These are phyloP conservation scores for Micromonas commoda DNA, from an alignment of 139 green algal species.

Conservation along the genomic window DNA sequence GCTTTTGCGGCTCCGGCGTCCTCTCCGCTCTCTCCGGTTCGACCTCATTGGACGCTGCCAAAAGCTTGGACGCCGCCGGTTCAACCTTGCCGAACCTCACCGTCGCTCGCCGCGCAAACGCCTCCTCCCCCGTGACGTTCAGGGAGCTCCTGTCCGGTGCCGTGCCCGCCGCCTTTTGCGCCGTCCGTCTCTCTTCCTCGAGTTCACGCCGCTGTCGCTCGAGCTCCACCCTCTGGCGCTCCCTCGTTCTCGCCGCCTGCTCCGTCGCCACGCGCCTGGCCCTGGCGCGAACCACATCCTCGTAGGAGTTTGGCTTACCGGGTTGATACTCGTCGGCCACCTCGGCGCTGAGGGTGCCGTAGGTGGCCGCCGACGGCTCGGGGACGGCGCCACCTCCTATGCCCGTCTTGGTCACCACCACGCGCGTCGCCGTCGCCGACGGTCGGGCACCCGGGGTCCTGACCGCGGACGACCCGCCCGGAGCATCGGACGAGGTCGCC, in stretches of 20 bases:
- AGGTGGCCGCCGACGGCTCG: not conserved
- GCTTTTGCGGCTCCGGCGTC: too few species aligned
- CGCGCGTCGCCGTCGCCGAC: not conserved
- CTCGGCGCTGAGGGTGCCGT: not conserved
- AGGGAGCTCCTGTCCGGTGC: conserved; percentile 26
- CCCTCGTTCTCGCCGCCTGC: conserved; percentile 60
- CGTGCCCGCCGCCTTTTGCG: not conserved
- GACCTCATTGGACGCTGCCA: conserved; percentile 35
- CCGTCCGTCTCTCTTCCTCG: conserved; percentile 19
- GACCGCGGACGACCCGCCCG: not conserved
- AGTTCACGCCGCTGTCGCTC: conserved; percentile 6
- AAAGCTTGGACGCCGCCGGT: not conserved
- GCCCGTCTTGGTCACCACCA: not conserved
- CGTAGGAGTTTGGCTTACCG: conserved; percentile 82
- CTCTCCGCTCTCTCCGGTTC: too few species aligned
- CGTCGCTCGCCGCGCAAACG: conserved; percentile 35
- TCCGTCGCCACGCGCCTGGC: conserved; percentile 42
- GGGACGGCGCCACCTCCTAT: not conserved
- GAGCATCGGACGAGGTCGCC: not conserved
- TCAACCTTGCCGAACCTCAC: not conserved
- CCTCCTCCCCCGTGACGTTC: conserved; percentile 47
- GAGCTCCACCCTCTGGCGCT: conserved; percentile 50
- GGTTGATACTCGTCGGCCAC: conserved; percentile 78
- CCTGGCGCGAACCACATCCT: conserved; percentile 47
- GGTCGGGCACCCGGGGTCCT: not conserved